A percentile compares a stretch with the other conserved stretches of the same genome.
Conservation (phyloP, 139 green algal species). For the Auxenochlorella protothecoides region DNA sequence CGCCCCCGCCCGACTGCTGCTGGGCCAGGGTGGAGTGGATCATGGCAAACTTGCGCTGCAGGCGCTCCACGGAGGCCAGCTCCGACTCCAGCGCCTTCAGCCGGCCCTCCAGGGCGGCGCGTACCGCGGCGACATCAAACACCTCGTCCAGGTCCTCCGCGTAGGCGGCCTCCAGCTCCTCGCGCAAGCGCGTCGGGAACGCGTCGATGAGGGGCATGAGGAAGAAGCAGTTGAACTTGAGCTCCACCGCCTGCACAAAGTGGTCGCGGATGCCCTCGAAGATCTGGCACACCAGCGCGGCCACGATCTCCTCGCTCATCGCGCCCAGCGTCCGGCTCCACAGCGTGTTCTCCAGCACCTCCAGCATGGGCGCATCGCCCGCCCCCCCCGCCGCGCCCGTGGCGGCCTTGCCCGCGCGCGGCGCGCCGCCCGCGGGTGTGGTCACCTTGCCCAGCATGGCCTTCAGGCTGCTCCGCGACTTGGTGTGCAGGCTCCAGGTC, state of each 20-base stretch:
- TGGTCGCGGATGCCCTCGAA: conserved; percentile 85
- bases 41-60: conserved; percentile 81
- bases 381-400: neutral
- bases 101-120: conserved; percentile 48
- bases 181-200: conserved; percentile 69
- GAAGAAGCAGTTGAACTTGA: conserved; percentile 99
- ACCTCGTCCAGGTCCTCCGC: conserved; percentile 75
- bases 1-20: conserved; percentile 20
- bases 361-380: conserved; percentile 22
- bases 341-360: conserved; percentile 75
- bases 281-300: conserved; percentile 78
- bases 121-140: conserved; percentile 74
- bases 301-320: conserved; percentile 80
- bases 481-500: conserved; percentile 86
- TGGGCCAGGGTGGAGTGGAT: conserved; percentile 77
- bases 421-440: neutral
- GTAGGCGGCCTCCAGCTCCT: conserved; percentile 77
- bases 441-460: conserved; percentile 55
- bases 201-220: conserved; percentile 90
- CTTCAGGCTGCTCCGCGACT: conserved; percentile 49
- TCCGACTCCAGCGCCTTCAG: conserved; percentile 49
- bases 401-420: neutral
- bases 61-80: conserved; percentile 63
- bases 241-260: conserved; percentile 70
- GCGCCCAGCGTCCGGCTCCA: conserved; percentile 73